Evolutionary conservation across 1,139 yeast genomes (phyloP).

Genomic region (Pichia sp.): DNA sequence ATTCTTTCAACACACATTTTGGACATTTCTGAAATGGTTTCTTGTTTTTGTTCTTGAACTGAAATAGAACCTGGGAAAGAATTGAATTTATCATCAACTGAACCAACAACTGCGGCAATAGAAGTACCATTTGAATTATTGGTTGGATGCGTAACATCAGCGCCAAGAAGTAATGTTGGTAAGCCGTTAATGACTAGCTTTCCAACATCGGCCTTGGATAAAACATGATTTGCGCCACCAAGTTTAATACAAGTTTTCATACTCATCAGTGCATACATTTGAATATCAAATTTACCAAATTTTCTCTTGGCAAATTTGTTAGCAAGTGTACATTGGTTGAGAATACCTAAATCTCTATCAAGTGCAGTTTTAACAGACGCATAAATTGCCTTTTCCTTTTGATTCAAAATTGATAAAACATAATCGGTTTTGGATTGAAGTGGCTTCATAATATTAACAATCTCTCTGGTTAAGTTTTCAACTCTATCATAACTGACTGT

Average conservation of each 20-base stretch:
- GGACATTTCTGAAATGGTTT: constrained; percentile 25
- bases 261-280: constrained; percentile 23
- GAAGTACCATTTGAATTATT: constrained; percentile 24
- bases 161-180: constrained; percentile 27
- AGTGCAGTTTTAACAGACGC: constrained; percentile 21
- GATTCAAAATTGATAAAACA: constrained; percentile 19
- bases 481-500: constrained; percentile 13
- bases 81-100: constrained; percentile 23
- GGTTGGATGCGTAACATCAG: constrained; percentile 31
- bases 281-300: constrained; percentile 21
- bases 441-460: constrained; percentile 12
- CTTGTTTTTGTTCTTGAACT: constrained; percentile 25
- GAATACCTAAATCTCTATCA: constrained; percentile 21
- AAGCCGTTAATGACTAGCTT: constrained; percentile 15
- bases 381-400: constrained; percentile 19
- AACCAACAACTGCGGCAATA: constrained; percentile 29
- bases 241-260: constrained; percentile 24
- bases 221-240: constrained; percentile 22
- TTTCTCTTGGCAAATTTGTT: constrained; percentile 22
- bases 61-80: constrained; percentile 28
- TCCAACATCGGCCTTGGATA: constrained; percentile 16
- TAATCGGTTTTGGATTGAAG: constrained; percentile 15
- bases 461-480: constrained; percentile 14
- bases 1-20: constrained; percentile 25
- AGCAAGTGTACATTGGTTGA: constrained; percentile 23